Percentiles rank a stretch among this genome's conserved stretches.
Conservation (phyloP, 202 grass and related monocot genomes). For the Cymbopogon flexuosus region DNA sequence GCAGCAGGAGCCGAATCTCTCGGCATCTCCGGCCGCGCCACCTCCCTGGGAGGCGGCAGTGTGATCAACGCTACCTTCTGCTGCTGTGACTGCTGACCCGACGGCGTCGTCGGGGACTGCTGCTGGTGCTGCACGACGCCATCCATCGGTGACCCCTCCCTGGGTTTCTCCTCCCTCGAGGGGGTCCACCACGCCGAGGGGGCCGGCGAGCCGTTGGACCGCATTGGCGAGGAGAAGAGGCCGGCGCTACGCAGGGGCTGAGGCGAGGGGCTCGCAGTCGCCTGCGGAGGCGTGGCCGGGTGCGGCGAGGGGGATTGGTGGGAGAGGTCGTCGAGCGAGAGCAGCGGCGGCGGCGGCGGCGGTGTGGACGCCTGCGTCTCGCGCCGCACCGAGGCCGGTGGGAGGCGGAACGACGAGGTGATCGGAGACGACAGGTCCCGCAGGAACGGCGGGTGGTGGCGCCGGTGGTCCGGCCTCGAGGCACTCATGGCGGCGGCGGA, state of each 20-base stretch:
- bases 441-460: constrained; percentile 68
- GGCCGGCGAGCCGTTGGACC: constrained; percentile 37
- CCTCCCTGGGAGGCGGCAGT: constrained; percentile 74
- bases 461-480: constrained; percentile 47
- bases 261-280: constrained; percentile 33
- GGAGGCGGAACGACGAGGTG: constrained; percentile 23
- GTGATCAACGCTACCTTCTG: constrained; percentile 64
- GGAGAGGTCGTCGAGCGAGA: constrained; percentile 61
- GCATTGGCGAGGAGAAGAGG: constrained; percentile 38
- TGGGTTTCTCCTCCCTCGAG: constrained; percentile 42
- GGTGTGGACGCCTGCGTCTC: constrained; percentile 46
- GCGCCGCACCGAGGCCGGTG: constrained; percentile 47
- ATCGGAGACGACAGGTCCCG: constrained; percentile 62
- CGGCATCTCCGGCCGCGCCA: constrained; percentile 71
- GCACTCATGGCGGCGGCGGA: constrained; percentile 42
- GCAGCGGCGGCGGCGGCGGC: constrained; percentile 61
- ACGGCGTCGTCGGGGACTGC: constrained; percentile 37
- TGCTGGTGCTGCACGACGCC: constrained; percentile 54
- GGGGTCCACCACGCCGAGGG: constrained; percentile 44
- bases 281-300: constrained; percentile 28
- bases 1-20: constrained; percentile 45
- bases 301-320: constrained; percentile 50
- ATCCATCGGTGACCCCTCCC: constrained; percentile 64
- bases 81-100: constrained; percentile 31
- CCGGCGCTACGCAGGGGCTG: constrained; percentile 23